Conservation (phyloP, 2,329 filamentous ascomycete species). For the Fonsecaea erecta region DNA sequence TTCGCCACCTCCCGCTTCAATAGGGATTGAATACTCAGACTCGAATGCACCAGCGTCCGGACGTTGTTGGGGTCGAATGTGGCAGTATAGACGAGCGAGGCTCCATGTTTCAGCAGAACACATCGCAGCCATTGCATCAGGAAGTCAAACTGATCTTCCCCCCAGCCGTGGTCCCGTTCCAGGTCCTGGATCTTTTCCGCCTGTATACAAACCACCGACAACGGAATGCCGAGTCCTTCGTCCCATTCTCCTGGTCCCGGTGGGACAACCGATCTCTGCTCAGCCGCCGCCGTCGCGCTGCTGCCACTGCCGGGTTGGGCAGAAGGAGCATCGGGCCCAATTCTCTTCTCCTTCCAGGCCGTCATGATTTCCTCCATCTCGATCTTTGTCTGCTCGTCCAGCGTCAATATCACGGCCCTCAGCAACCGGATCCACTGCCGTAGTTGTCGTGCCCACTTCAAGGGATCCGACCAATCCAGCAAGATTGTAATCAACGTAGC, state of each 20-base stretch:
- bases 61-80: slow-evolving; percentile 77
- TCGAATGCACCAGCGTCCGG: slow-evolving; percentile 80
- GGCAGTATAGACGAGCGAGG: slow-evolving; percentile 82
- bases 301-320: slow-evolving; percentile 68
- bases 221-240: slow-evolving; percentile 79
- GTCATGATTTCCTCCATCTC: slow-evolving; percentile 86
- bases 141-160: slow-evolving; percentile 95
- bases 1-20: slow-evolving; percentile 78
- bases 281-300: slow-evolving; percentile 53
- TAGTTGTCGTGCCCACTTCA: slow-evolving; percentile 87
- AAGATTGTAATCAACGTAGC: slow-evolving; percentile 88
- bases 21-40: slow-evolving; percentile 81
- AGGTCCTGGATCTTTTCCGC: slow-evolving; percentile 87
- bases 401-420: slow-evolving; percentile 72
- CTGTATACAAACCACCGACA: slow-evolving; percentile 94
- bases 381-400: slow-evolving; percentile 76
- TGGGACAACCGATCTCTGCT: slow-evolving; percentile 49
- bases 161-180: slow-evolving; percentile 89
- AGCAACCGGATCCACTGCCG: slow-evolving; percentile 88
- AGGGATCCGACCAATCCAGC: slow-evolving; percentile 94
- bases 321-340: slow-evolving; percentile 56
- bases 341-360: slow-evolving; percentile 74
- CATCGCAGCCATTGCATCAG: slow-evolving; percentile 92
- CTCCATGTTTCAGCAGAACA: slow-evolving; percentile 83
- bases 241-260: slow-evolving; percentile 92